phyloP scores from a whole-genome alignment of 2,329 filamentous ascomycete genomes.

The Colletotrichum plurivorum region DNA sequence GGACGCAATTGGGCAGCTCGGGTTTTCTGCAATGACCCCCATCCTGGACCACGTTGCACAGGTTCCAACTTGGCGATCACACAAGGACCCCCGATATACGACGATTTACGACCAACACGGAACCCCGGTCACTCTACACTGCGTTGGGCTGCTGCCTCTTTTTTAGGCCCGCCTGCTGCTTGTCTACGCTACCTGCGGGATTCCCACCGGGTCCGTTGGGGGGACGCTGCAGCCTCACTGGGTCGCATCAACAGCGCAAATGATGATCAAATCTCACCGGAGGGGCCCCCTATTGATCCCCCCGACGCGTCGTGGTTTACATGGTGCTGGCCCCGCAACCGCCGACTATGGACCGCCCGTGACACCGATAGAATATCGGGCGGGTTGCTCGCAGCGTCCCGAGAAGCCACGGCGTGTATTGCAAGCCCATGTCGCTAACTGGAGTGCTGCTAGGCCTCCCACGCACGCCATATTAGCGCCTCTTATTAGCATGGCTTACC shows the following conservation, averaged over 20 bases:
- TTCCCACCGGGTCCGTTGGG: slow-evolving; percentile 20
- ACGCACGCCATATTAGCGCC: background rate
- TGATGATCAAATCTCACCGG: slow-evolving; percentile 15
- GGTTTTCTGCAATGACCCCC: slow-evolving; percentile 8
- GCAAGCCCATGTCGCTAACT: background rate
- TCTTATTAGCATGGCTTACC: slow-evolving; percentile 14
- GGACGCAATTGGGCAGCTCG: background rate
- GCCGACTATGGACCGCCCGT: slow-evolving; percentile 7
- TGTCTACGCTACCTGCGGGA: background rate
- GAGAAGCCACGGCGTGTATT: slow-evolving; percentile 7
- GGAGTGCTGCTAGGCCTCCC: background rate
- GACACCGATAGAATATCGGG: slow-evolving; percentile 14
- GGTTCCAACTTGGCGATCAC: slow-evolving; percentile 29
- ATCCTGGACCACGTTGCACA: slow-evolving; percentile 21
- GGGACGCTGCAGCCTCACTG: no score
- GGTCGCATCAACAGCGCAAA: background rate
- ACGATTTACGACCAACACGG: slow-evolving; percentile 27
- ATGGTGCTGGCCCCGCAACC: background rate
- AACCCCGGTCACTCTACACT: background rate
- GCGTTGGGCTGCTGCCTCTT: background rate
- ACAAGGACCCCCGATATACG: slow-evolving; percentile 27
- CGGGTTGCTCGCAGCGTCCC: slow-evolving; percentile 27
- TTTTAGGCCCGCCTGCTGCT: background rate
- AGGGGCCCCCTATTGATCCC: background rate
- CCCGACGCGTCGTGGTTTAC: background rate